phyloP scores from a whole-genome alignment of 2,329 filamentous ascomycete species.

The Epichloe festucae region DNA sequence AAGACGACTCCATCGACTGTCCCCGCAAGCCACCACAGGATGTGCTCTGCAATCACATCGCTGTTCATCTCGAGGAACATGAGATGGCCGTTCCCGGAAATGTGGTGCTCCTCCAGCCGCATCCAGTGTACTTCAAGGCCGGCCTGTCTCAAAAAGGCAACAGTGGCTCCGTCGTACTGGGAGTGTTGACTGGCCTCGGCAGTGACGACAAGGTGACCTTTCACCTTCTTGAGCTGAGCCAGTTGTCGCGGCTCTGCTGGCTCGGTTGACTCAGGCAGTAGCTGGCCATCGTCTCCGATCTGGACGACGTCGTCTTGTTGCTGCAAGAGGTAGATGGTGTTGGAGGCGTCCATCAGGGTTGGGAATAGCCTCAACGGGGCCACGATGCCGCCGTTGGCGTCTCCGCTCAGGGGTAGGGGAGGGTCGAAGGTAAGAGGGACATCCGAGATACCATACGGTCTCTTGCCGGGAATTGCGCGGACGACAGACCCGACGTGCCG shows the following conservation, averaged over 20 bases:
- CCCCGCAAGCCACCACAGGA: constrained; percentile 4
- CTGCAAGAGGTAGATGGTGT: constrained; percentile 8
- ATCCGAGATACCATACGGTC: constrained; percentile 27
- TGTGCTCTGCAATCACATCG: constrained; percentile 22
- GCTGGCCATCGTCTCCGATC: background rate
- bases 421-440: constrained; percentile 30
- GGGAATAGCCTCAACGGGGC: background rate
- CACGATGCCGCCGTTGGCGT: background rate
- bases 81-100: constrained; percentile 43
- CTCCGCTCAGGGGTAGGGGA: constrained; percentile 14
- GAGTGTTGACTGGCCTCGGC: constrained; percentile 40
- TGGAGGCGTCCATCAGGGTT: too few relatives aligned
- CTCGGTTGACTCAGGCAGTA: background rate
- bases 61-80: constrained; percentile 42
- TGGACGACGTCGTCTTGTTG: background rate
- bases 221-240: constrained; percentile 32
- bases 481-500: constrained; percentile 11
- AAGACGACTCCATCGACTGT: background rate
- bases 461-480: constrained; percentile 14
- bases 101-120: constrained; percentile 27
- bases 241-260: constrained; percentile 23
- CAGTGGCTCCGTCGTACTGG: constrained; percentile 41
- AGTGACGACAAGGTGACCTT: constrained; percentile 33
- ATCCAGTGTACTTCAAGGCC: constrained; percentile 32
- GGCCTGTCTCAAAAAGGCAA: constrained; percentile 37